Evolutionary conservation across 805 yeast species (phyloP).

Genomic region (Saturnispora hagleri): DNA sequence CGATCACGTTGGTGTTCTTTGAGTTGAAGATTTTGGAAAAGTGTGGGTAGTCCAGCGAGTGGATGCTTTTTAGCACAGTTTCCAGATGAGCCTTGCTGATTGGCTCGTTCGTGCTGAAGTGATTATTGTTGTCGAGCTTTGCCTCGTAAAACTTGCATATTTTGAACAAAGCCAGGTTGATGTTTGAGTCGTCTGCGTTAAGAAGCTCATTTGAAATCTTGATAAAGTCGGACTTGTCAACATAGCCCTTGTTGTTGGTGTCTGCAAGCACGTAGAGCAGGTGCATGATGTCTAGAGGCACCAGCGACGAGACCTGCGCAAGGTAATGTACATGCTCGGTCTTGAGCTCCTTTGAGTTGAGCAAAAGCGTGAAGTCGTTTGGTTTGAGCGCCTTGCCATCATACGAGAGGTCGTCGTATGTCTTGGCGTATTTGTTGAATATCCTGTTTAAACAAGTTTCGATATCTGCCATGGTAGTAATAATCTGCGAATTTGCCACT

Average conservation of each 20-base stretch:
- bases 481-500: not conserved
- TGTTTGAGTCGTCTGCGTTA: slow-evolving; percentile 38
- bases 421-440: slow-evolving; percentile 34
- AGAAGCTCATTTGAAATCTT: slow-evolving; percentile 49
- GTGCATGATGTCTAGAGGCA: slow-evolving; percentile 52
- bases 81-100: slow-evolving; percentile 4
- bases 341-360: slow-evolving; percentile 32
- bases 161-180: slow-evolving; percentile 42
- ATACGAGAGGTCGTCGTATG: not conserved
- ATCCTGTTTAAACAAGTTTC: slow-evolving; percentile 17
- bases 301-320: slow-evolving; percentile 23
- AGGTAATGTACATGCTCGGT: slow-evolving; percentile 11
- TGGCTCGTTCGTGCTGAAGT: not conserved
- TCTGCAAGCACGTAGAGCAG: slow-evolving; percentile 79
- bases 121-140: not conserved
- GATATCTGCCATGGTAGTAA: not conserved
- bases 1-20: not conserved
- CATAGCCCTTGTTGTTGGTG: slow-evolving; percentile 53
- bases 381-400: slow-evolving; percentile 12
- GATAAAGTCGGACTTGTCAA: slow-evolving; percentile 53
- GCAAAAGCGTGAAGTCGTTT: slow-evolving; percentile 35
- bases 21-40: slow-evolving; percentile 12
- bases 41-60: slow-evolving; percentile 9
- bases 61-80: slow-evolving; percentile 6
- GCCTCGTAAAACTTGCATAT: slow-evolving; percentile 42